Evolutionary conservation across 495 filamentous ascomycete species (phyloP).

Genomic region (Terfezia claveryi): DNA sequence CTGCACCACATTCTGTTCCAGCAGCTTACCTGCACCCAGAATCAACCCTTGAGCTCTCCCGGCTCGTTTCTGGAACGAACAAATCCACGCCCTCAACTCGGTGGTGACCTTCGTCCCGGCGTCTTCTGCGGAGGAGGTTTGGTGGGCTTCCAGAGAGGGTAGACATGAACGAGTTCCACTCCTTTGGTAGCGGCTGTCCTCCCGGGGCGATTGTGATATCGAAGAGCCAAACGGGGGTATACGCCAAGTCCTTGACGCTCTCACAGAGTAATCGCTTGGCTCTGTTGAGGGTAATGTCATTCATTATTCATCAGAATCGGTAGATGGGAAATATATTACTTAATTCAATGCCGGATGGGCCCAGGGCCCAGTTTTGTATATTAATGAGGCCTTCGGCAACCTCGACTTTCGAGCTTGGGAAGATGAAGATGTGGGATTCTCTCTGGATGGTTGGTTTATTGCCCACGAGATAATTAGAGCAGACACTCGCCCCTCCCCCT

Average conservation of each 20-base stretch:
- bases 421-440: no score
- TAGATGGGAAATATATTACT: no score
- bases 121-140: slow-evolving; percentile 27
- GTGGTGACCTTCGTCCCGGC: slow-evolving; percentile 30
- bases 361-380: no score
- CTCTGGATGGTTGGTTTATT: no score
- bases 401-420: no score
- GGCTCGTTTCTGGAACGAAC: neutral
- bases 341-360: no score
- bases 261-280: no score
- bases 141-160: slow-evolving; percentile 45
- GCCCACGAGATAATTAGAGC: no score
- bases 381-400: no score
- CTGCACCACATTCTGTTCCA: slow-evolving; percentile 85
- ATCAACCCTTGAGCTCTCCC: neutral
- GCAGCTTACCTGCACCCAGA: slow-evolving; percentile 36
- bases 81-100: slow-evolving; percentile 47
- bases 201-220: slow-evolving; percentile 70
- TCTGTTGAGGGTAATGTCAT: no score
- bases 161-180: slow-evolving; percentile 87
- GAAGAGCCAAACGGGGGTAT: slow-evolving; percentile 85
- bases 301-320: no score
- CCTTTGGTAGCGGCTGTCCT: slow-evolving; percentile 50
- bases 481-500: no score
- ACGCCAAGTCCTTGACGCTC: slow-evolving; percentile 67